Percentiles rank a stretch among this genome's conserved stretches.
phyloP scores from a whole-genome alignment of 1,139 yeast genomes.

The Geotrichum aggregatum region DNA sequence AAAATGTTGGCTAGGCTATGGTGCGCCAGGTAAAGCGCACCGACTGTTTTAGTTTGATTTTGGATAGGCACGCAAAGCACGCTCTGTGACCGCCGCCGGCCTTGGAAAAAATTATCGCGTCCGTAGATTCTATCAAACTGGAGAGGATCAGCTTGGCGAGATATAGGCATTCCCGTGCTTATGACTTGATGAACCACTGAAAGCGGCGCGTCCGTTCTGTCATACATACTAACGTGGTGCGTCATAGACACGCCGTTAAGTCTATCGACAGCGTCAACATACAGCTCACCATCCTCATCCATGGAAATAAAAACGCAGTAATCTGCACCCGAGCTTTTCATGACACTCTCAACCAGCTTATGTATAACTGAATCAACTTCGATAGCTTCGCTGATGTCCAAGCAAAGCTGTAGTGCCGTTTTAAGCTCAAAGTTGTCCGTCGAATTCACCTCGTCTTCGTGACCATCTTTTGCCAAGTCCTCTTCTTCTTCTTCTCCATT shows the following conservation, averaged over 20 bases:
- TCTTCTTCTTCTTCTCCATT: constrained; percentile 6
- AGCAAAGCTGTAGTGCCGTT: constrained; percentile 43
- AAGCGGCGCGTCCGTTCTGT: constrained; percentile 48
- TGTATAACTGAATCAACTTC: constrained; percentile 42
- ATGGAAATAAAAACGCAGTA: constrained; percentile 46
- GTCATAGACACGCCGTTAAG: constrained; percentile 40
- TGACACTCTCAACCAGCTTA: constrained; percentile 44
- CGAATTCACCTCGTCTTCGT: constrained; percentile 5
- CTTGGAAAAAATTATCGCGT: constrained; percentile 45
- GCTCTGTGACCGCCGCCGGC: constrained; percentile 38
- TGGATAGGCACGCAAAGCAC: constrained; percentile 50
- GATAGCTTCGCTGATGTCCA: constrained; percentile 49
- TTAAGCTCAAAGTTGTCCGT: constrained; percentile 25
- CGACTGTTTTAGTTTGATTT: constrained; percentile 45
- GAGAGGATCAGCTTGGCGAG: constrained; percentile 40
- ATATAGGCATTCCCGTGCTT: constrained; percentile 42
- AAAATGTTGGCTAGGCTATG: constrained; percentile 34
- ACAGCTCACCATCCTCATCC: constrained; percentile 39
- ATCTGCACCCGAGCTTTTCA: constrained; percentile 45
- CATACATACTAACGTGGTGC: constrained; percentile 43
- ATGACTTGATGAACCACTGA: constrained; percentile 43
- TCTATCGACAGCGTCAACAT: constrained; percentile 47
- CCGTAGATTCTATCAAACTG: constrained; percentile 42
- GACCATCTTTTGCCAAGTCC: background rate
- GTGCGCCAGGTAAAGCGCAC: constrained; percentile 50